Base-by-base conservation (phyloP, 1,139 yeast genomes). In the Suhomyces yuchorum region DNA sequence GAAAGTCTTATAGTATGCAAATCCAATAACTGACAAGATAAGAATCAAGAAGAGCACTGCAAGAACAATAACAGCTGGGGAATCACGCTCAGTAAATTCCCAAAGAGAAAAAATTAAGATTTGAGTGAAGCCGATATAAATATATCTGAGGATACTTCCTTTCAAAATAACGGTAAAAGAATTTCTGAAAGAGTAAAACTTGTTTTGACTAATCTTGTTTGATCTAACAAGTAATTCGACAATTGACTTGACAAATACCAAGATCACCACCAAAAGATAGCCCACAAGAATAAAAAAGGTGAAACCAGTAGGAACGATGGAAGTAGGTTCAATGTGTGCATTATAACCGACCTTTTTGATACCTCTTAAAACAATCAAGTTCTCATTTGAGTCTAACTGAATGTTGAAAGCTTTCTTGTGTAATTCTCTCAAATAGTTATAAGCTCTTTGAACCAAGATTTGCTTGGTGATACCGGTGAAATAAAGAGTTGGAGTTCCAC, bases 71-170 rank as follows among this genome's bases (percentile, higher is more conserved):
- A 87, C 84, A 0, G 92, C 95, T 2, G 89, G 84, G 0, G 93
- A 85, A 61, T 87, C 95, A 50, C 73, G 66, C 55, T 74, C 77
- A 9, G 84, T 80, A 58, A 85, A 86, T 66, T 87, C 93, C 88
- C 89, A 87, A 43, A 86, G 73, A 12, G 92, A 81, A 46, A 87
- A 72, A 44, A 87, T 78, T 3, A 80, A 70, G 55, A 87, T 69
- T 66, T 87, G 96, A 2, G 90, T 81, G 61, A 85, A 85, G 0
- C 93, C 95, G 62, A 87, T 85, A 57, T 80, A 84, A 48, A 86
- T 75, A 60, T 86, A 86, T 65, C 91, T 78, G 55, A 84, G 75
- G 42, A 87, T 53, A 6, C 89, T 71, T 42, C 96, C 95, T 60
- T 85, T 86, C 53, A 87, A 64, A 34, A 85, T 75, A 34, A 67